Base-by-base conservation (phyloP, 768 basidiomycete species). In the Boletus vinaceobasis region DNA sequence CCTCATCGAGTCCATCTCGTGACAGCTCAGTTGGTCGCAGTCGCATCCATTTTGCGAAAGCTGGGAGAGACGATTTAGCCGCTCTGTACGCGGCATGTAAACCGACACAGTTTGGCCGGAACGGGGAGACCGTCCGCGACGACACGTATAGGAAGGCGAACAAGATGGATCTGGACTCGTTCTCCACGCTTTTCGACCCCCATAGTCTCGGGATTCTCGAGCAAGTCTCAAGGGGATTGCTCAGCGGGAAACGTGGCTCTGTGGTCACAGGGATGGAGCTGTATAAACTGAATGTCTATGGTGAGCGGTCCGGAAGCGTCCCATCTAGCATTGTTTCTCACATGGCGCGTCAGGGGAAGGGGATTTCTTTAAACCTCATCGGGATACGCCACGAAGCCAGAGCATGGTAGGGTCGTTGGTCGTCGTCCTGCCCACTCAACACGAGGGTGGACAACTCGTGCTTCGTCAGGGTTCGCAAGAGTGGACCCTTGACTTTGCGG, bases 371-470 rank as follows among this genome's bases (percentile, higher is more conserved):
- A 53, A 57, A 42, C 33, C 52, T 11, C 40, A 54, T 14, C 32
- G 48, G 14, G 52, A 53, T 10, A 79, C 79, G 0, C 77, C 78
- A 4, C 74, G 75, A 4, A 59, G 66, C 6, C 64, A 69, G 9
- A 60, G 59, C n/a, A 80, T 80, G 74, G 74, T 84, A 43, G 80
- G 77, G 1, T 80, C 80, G 1, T 73, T 84, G 6, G 74, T 82
- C 2, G 57, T 81, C n/a, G 69, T 77, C n/a, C 72, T 79, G 43
- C 80, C 79, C 17, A 76, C 74, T 0, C 39, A 59, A 0, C 48
- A 58, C 6, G 44, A 46, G 26, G 53, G 71, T 23, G 23, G n/a
- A n/a, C n/a, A n/a, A n/a, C n/a, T n/a, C n/a, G n/a, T n/a, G n/a
- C n/a, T n/a, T n/a, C n/a, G n/a, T n/a, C n/a, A n/a, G n/a, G n/a